Conservation (phyloP, 2,329 filamentous ascomycete species). For the Microcyclosporella mali region DNA sequence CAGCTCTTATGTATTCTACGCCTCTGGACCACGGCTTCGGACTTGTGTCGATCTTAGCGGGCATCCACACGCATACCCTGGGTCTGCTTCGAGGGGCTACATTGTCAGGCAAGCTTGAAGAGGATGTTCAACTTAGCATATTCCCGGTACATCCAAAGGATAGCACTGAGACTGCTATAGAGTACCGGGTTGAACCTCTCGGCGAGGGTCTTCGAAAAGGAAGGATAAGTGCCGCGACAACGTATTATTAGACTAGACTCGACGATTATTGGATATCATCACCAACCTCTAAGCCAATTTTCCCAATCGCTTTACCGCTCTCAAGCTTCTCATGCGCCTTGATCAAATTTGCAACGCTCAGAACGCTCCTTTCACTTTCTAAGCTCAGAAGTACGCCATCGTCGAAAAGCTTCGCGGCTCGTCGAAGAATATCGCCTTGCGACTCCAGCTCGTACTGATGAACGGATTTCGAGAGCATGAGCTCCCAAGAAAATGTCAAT, state of each 20-base stretch:
- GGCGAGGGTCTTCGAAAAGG: neutral
- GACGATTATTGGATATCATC: slow-evolving; percentile 10
- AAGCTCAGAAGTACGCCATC: slow-evolving; percentile 3
- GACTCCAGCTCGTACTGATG: slow-evolving; percentile 13
- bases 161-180: neutral
- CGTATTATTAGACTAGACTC: neutral
- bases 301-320: slow-evolving; percentile 12
- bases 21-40: neutral
- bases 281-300: slow-evolving; percentile 10
- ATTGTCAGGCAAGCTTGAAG: neutral
- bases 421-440: slow-evolving; percentile 10
- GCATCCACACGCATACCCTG: neutral
- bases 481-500: slow-evolving; percentile 11
- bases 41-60: neutral
- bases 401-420: slow-evolving; percentile 7
- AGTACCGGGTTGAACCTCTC: neutral
- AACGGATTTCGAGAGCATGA: slow-evolving; percentile 13
- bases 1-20: neutral
- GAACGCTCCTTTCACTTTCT: slow-evolving; percentile 7
- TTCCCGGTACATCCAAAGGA: neutral
- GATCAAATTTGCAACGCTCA: slow-evolving; percentile 8
- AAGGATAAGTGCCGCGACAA: neutral
- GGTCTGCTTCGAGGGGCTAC: neutral
- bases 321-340: slow-evolving; percentile 15
- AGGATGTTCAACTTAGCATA: neutral